Percentiles rank a stretch among this genome's conserved stretches.
Evolutionary conservation across 805 yeast species (phyloP).

Genomic region (Lipomyces chichibuensis): DNA sequence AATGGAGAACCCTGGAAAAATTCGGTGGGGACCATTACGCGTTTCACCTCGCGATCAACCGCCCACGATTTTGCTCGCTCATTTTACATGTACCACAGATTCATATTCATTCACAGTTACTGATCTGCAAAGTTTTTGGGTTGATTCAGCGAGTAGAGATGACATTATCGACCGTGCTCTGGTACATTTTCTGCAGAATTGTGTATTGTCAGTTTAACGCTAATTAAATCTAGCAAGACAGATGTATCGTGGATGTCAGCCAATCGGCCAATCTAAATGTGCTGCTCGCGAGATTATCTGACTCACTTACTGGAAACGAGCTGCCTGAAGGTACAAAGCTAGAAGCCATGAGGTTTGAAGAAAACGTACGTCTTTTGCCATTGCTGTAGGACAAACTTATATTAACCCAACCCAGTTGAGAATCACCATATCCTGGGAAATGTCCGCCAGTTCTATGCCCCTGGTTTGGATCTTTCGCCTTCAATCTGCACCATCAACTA

Average conservation of each 20-base stretch:
- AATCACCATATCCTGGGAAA: slow-evolving; percentile 1
- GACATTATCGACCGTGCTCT: slow-evolving; percentile 20
- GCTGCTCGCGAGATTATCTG: slow-evolving; percentile 9
- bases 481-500: neutral
- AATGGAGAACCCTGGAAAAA: neutral
- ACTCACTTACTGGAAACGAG: neutral
- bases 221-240: slow-evolving; percentile 13
- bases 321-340: neutral
- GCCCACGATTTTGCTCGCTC: slow-evolving; percentile 3
- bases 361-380: neutral
- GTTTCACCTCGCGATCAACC: slow-evolving; percentile 2
- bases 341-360: neutral
- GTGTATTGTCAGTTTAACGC: neutral
- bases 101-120: slow-evolving; percentile 25
- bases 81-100: slow-evolving; percentile 5
- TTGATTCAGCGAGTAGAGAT: slow-evolving; percentile 11
- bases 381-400: neutral
- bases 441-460: slow-evolving; percentile 7
- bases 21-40: slow-evolving; percentile 12
- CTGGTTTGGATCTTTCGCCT: slow-evolving; percentile 23
- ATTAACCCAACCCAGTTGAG: neutral
- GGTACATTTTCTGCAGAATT: slow-evolving; percentile 4
- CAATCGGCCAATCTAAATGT: slow-evolving; percentile 13
- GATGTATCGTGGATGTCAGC: slow-evolving; percentile 24
- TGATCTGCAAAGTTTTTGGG: slow-evolving; percentile 27